Evolutionary conservation across 169 alveolate genomes (phyloP), one percentile per base, ranked within the genome.

Genomic region (Sarcocystis neurona): DNA sequence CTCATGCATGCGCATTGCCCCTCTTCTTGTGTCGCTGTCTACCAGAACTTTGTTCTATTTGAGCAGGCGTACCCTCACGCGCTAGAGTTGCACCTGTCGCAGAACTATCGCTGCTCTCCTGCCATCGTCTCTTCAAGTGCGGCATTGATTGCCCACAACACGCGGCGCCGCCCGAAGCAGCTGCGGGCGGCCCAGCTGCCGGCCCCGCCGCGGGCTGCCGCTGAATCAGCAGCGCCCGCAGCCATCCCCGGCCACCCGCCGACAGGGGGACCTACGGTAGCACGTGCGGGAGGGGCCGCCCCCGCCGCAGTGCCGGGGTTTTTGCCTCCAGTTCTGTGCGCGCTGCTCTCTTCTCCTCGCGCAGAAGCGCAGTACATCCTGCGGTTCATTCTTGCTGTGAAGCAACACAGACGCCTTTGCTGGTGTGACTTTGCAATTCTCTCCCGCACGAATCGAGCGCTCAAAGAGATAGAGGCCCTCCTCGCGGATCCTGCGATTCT

Each of bases 351-450:
- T 30, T 79, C 84, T 58, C 94, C 44, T 53, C 63, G 39, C 68
- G 66, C 89, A 75, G 88, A 39, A 95, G 93, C 84, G 93, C 92
- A 92, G 60, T 92, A 43, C 92, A 91, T 94, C 60, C 89, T 94
- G 8, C 68, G 84, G 66, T 90, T 89, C 18, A 92, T 93, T 32
- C 74, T 93, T 50, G 50, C 91, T 6, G 47, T 90, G 70, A 88
- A 90, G 58, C 87, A 68, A 23, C 84, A 84, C n/a, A 79, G 82
- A 27, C 89, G 84, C 78, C 88, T 93, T 58, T 87, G 94, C 34
- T 95, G 95, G 94, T 93, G 92, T 86, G 96, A 95, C 92, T 92
- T 95, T 58, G 96, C 95, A 37, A 86, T 95, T 70, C 93, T 95
- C 56, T 90, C 93, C 87, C 92, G 97, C 80, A 88, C 94, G 30